Evolutionary conservation across 2,329 filamentous ascomycete species (phyloP).

Genomic region (Stemphylium lycopersici): DNA sequence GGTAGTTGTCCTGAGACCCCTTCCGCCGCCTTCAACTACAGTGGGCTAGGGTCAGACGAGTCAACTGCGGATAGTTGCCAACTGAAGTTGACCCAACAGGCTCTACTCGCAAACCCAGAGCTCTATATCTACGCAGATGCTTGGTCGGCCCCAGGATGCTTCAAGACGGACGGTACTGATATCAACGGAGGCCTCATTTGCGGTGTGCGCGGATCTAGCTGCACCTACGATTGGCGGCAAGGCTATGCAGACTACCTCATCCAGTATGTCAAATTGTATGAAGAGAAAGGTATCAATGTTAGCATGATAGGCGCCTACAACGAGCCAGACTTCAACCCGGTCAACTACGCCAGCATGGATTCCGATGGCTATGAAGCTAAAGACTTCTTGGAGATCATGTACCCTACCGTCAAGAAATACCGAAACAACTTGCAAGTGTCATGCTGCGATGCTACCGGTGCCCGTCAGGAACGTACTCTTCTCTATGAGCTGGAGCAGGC

Average conservation of each 20-base stretch:
- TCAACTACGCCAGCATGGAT: conserved; percentile 54
- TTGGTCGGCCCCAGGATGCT: conserved; percentile 57
- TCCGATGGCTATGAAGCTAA: conserved; percentile 54
- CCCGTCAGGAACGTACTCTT: conserved; percentile 8
- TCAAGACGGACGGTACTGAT: conserved; percentile 56
- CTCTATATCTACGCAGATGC: conserved; percentile 53
- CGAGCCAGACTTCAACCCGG: conserved; percentile 48
- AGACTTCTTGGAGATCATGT: conserved; percentile 56
- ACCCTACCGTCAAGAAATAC: conserved; percentile 43
- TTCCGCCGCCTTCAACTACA: conserved; percentile 20
- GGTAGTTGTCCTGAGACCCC: conserved; percentile 14
- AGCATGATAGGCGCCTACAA: conserved; percentile 52
- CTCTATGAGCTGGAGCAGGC: conserved; percentile 37
- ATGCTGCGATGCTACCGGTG: conserved; percentile 52
- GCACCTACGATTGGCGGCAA: conserved; percentile 54
- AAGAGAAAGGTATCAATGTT: conserved; percentile 45
- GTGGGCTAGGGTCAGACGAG: conserved; percentile 15
- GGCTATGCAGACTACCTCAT: conserved; percentile 56
- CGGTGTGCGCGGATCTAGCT: conserved; percentile 44
- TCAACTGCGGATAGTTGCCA: conserved; percentile 46
- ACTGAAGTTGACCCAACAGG: conserved; percentile 59
- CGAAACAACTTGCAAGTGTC: conserved; percentile 43
- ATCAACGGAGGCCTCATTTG: conserved; percentile 53
- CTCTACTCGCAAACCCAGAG: conserved; percentile 49
- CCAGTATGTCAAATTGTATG: conserved; percentile 52